Conservation (phyloP, 805 yeast species). For the Jamesozyma hellenica region DNA sequence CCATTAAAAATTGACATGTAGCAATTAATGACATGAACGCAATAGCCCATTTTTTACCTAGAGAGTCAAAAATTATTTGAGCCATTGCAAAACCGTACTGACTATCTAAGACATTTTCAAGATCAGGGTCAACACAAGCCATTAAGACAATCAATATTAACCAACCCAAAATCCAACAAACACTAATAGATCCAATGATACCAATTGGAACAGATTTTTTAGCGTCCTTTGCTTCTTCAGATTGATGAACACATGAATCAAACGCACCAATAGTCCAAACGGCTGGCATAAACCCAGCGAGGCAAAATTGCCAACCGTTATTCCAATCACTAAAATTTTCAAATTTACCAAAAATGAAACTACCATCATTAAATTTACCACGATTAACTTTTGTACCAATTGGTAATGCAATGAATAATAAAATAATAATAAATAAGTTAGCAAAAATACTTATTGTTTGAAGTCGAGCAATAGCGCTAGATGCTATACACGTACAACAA, state of each 20-base stretch:
- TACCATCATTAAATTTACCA: slow-evolving; percentile 37
- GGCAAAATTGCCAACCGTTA: slow-evolving; percentile 45
- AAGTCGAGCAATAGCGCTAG: slow-evolving; percentile 45
- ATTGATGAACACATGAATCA: slow-evolving; percentile 63
- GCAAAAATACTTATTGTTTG: slow-evolving; percentile 50
- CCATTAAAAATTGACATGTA: slow-evolving; percentile 56
- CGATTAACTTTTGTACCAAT: slow-evolving; percentile 39
- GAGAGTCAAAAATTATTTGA: slow-evolving; percentile 49
- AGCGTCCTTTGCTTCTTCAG: slow-evolving; percentile 61
- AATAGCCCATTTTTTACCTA: slow-evolving; percentile 56
- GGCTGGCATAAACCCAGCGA: slow-evolving; percentile 51
- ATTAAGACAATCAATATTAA: slow-evolving; percentile 41
- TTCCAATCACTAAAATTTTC: slow-evolving; percentile 47
- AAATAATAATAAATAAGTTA: slow-evolving; percentile 42
- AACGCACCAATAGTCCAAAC: slow-evolving; percentile 71
- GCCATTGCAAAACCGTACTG: slow-evolving; percentile 53
- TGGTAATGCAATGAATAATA: slow-evolving; percentile 56
- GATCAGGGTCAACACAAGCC: slow-evolving; percentile 43
- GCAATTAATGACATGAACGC: slow-evolving; percentile 54
- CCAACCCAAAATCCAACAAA: slow-evolving; percentile 52
- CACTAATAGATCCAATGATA: slow-evolving; percentile 47
- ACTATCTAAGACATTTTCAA: slow-evolving; percentile 35
- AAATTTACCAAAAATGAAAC: slow-evolving; percentile 45
- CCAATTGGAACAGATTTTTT: slow-evolving; percentile 52
- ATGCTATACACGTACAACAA: slow-evolving; percentile 44